Evolutionary conservation across 1,284 basidiomycete genomes (phyloP), one percentile per base, ranked within the genome.

Genomic region (Athelia sp.): DNA sequence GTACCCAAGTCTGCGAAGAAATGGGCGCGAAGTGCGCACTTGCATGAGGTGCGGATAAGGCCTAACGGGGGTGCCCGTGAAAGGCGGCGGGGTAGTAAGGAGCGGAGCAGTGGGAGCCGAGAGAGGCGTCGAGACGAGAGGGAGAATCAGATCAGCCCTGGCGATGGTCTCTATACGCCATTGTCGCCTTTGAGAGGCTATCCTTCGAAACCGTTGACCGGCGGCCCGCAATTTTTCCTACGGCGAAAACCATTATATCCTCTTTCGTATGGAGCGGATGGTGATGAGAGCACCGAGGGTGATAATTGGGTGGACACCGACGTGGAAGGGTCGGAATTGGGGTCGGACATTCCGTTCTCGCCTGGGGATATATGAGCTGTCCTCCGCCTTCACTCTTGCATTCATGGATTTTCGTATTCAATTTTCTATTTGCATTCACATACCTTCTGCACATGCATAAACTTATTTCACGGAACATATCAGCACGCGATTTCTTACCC

Each of bases 21-120:
- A 36, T 85, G 80, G 79, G 86, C 84, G 21, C 71, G 83, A 42
- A 84, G 73, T 3, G 82, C 87, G 2, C 87, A 89, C 69, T 54
- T 89, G 52, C 87, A 89, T 56, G 84, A 87, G 59, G 78, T 87
- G 52, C 72, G 72, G 50, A 2, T 26, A 32, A 8, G 11, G 18
- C 15, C 14, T 34, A 36, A 31, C 11, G 62, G 62, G 14, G 54
- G 56, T 8, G 60, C 59, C 21, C 13, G 32, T 18, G 43, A 10
- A 21, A 24, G 26, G 26, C 26, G 26, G 6, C 26, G 26, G 13
- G 26, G 26, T 4, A 29, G 26, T 29, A 29, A 29, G 4, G 26
- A 29, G 26, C 26, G 26, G 21, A 13, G 38, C 26, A 43, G 50
- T n/a, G 11, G 48, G 36, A 29, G 47, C 18, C 29, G 32, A 18